Evolutionary conservation across 73 alveolate species (phyloP), one percentile per base, ranked within the genome.

Genomic region (Symbiodinium pilosum): DNA sequence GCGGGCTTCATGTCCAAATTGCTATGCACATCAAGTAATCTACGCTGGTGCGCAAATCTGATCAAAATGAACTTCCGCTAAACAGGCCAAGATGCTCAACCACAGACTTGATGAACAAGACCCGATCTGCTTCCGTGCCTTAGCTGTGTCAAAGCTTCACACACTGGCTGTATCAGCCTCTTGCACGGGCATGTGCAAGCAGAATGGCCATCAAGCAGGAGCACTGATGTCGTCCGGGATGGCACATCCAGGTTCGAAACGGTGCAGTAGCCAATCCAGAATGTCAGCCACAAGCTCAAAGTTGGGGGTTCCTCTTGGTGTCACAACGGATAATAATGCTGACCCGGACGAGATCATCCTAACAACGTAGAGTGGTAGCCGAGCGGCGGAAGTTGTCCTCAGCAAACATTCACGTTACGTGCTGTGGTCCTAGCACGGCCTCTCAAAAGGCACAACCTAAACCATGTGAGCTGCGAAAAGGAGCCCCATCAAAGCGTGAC

Each of bases 241-340:
- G 81, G 99, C 99, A 40, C 99, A 99, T 47, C 99, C 99, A 3
- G 99, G 99, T 87, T 99, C 99, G 98, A 99, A 99, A 94, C 99
- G 99, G 87, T 87, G 99, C 85, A 99, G 99, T 36, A 99, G 99
- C 99, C 99, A 99, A 81, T 99, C 99, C 93, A 99, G 99, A 85
- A 99, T 99, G 99, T 99, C 99, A 20, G 99, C 99, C 75, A 99
- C 99, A 47, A 99, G 97, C 99, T 99, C 99, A 99, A 99, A 99
- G 99, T 99, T 99, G 59, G 99, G 99, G 12, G 99, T 99, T 56
- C 99, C 99, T 98, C 99, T 8, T 14, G 14, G 73, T 54, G 73
- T 26, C 73, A 16, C 73, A 18, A 16, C 1, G 26, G 73, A 54
- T 54, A n/a, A n/a, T n/a, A n/a, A n/a, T n/a, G n/a, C n/a, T n/a